Percentiles rank a stretch among this genome's conserved stretches.
These are phyloP conservation scores for Parmales sp. DNA, from an alignment of 108 stramenopile species.

Conservation along the genomic window DNA sequence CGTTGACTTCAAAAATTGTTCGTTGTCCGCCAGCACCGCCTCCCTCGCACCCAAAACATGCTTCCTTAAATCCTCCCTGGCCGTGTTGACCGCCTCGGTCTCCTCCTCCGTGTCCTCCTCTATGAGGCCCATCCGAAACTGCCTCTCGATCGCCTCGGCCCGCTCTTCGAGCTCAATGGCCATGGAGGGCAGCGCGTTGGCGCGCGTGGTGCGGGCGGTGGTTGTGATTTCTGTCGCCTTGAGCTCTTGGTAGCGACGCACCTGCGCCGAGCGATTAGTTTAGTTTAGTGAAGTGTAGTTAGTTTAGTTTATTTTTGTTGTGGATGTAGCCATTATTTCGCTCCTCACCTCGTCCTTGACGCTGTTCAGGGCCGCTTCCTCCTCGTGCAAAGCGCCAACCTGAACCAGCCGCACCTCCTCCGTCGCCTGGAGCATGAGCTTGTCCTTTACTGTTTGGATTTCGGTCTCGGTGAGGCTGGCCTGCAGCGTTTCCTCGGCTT, in stretches of 20 bases:
- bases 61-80: neutral
- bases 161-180: slow-evolving; percentile 7
- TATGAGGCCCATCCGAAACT: slow-evolving; percentile 3
- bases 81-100: neutral
- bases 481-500: neutral
- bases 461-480: neutral
- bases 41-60: neutral
- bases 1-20: neutral
- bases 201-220: neutral
- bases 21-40: neutral
- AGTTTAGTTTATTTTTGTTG: too few species aligned
- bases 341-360: neutral
- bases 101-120: slow-evolving; percentile 4
- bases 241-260: neutral
- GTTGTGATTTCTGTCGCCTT: slow-evolving; percentile 11
- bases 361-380: neutral
- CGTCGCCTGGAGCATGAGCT: neutral
- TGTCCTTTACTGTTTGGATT: neutral
- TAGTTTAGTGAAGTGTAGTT: too few species aligned
- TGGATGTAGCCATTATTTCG: too few species aligned
- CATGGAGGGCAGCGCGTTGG: neutral
- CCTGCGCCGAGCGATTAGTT: too few species aligned
- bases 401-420: neutral
- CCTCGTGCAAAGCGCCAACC: neutral
- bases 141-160: slow-evolving; percentile 2